Base-by-base conservation (phyloP, 352 stramenopile genomes). In the Globisporangium radiosum region DNA sequence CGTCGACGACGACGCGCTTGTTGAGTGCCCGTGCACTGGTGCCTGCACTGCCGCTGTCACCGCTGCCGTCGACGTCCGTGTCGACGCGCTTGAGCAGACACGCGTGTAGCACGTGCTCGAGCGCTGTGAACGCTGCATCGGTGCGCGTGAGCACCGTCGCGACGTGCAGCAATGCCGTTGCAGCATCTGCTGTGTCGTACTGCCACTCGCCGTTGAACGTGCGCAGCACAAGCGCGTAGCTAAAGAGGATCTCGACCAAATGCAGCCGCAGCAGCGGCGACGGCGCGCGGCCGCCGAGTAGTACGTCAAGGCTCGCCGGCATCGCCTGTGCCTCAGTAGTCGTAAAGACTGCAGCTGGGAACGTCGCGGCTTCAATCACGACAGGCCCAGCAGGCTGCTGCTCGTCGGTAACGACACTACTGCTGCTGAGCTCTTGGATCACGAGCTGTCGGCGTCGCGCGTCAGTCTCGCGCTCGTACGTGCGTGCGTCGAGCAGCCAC, bases 131-230 rank as follows among this genome's bases (percentile, higher is more conserved):
- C 3, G 72, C 69, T 3, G 76, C 67, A 47, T 87, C 73, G 1
- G 62, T 63, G 47, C 68, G 38, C 52, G 52, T 68, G 14, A 92
- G 66, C 25, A 92, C 82, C 33, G 58, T 47, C 37, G 73, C 79
- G 7, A 78, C 39, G 47, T 82, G 68, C 50, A 92, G 60, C 19
- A 90, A 49, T 45, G 68, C 56, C 4, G 74, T 48, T 15, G 71
- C 63, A 0, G 81, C 84, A 17, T 90, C 78, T 47, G 59, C 52
- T 9, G 68, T 57, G 60, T 89, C 82, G 68, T 88, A 71, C 10
- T 51, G 52, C 69, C 82, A 91, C 60, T 94, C 84, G 17, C 84
- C 84, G 25, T 94, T 94, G 68, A 87, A 94, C 44, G 53, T 69
- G 10, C 84, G 77, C 68, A 94, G 64, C 7, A 87, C 70, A n/a